Evolutionary conservation across 306 rosid species (phyloP).

Genomic region (Ormosia semicastrata): DNA sequence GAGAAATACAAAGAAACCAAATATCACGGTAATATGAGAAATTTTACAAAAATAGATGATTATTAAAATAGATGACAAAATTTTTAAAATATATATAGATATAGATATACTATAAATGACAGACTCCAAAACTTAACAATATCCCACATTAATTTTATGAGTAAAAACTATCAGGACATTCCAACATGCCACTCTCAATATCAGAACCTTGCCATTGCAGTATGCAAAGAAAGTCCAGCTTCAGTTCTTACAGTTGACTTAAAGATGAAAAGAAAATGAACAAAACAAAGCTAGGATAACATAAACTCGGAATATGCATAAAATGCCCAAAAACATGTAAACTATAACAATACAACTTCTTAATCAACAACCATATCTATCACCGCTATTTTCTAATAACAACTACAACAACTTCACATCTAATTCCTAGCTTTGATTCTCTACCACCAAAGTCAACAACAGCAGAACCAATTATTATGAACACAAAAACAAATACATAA

Average conservation of each 20-base stretch:
- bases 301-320: background rate
- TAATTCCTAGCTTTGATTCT: background rate
- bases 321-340: background rate
- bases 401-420: conserved; percentile 13
- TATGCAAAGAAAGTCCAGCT: background rate
- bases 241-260: background rate
- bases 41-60: background rate
- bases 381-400: background rate
- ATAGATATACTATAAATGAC: background rate
- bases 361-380: background rate
- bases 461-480: background rate
- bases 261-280: background rate
- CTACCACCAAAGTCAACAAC: conserved; percentile 1
- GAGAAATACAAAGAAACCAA: conserved; percentile 19
- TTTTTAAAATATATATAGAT: background rate
- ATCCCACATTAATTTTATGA: background rate
- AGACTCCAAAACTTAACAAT: background rate
- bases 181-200: background rate
- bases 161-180: background rate
- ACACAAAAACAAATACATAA: background rate
- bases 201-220: conserved; percentile 11
- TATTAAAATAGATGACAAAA: background rate
- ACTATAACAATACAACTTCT: background rate
- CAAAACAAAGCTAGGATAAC: background rate
- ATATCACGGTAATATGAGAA: background rate